Percentiles rank a stretch among this genome's conserved stretches.
Evolutionary conservation across 305 asterid species (phyloP).

Genomic region (Fraxinus floribunda): DNA sequence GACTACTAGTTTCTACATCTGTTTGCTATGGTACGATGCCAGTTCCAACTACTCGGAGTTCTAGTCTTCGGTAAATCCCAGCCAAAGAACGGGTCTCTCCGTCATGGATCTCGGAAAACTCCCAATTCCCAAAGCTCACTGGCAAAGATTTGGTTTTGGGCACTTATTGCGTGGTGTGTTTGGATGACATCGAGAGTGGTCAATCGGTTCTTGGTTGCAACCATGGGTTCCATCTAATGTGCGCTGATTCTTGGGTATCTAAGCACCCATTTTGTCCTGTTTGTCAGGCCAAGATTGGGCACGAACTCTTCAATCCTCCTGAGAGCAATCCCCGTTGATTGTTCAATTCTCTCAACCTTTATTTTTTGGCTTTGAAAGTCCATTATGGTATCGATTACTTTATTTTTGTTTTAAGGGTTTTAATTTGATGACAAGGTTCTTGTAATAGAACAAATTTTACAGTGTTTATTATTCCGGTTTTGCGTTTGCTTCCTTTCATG

Average conservation of each 20-base stretch:
- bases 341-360: not conserved
- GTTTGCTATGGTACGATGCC: constrained; percentile 66
- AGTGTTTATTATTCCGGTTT: too few relatives aligned
- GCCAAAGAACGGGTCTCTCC: constrained; percentile 43
- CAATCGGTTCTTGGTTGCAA: constrained; percentile 71
- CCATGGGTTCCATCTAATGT: constrained; percentile 66
- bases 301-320: constrained; percentile 41
- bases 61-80: constrained; percentile 29
- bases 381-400: not conserved
- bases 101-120: constrained; percentile 53
- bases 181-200: constrained; percentile 56
- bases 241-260: constrained; percentile 70
- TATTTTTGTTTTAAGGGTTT: not conserved
- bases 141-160: constrained; percentile 58
- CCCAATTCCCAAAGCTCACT: constrained; percentile 38
- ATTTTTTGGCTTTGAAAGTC: too few relatives aligned
- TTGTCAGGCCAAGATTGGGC: constrained; percentile 48
- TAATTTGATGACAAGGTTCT: not conserved
- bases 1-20: constrained; percentile 41
- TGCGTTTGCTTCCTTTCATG: not conserved
- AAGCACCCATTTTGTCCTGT: constrained; percentile 57
- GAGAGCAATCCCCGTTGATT: constrained; percentile 38
- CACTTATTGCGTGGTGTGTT: constrained; percentile 61
- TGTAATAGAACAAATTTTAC: not conserved
- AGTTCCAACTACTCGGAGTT: not conserved